Base-by-base conservation (phyloP, 352 stramenopile genomes). In the Phytophthora rubi region DNA sequence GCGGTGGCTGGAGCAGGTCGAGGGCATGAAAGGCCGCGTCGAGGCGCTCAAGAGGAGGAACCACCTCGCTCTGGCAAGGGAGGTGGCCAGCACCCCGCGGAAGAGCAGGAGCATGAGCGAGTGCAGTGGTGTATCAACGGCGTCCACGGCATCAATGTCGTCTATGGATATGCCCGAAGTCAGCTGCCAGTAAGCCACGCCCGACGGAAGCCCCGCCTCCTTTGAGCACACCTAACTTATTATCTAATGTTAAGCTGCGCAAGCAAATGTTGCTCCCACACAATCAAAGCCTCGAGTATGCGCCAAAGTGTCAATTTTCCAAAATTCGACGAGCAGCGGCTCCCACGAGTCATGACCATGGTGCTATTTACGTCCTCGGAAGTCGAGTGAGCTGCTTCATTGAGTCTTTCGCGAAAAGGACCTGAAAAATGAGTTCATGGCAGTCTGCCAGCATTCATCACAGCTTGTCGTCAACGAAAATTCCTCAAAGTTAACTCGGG, bases 41-140 rank as follows among this genome's bases (percentile, higher is more conserved):
- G 73, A 80, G 64, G 42, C 44, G 52, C 73, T 77, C 52, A 80
- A 77, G 57, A 54, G 61, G 33, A 77, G 56, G 37, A 71, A 68
- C 45, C 60, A 77, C 6, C 16, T 76, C 12, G 51, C 63, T 39
- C 54, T 74, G 2, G 68, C 56, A 21, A 70, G 30, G 18, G 73
- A 77, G 16, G 60, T 77, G 37, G 61, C 59, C 2, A 60, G 56
- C 52, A 66, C 44, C 4, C 56, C 64, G 16, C 59, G 73, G 26
- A 77, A 77, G 30, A 70, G 26, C 53, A 77, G 73, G 33, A 80
- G 73, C 57, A 53, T 76, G 60, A 80, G 73, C 57, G 69, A 77
- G 47, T 77, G 73, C 68, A 79, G 72, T 52, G 64, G 33, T 52
- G 69, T 71, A n/a, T 80, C 73, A 15, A 77, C 73, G 57, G 68